Evolutionary conservation across 1,284 basidiomycete genomes (phyloP).

Genomic region (Microbotryomycetes sp.): DNA sequence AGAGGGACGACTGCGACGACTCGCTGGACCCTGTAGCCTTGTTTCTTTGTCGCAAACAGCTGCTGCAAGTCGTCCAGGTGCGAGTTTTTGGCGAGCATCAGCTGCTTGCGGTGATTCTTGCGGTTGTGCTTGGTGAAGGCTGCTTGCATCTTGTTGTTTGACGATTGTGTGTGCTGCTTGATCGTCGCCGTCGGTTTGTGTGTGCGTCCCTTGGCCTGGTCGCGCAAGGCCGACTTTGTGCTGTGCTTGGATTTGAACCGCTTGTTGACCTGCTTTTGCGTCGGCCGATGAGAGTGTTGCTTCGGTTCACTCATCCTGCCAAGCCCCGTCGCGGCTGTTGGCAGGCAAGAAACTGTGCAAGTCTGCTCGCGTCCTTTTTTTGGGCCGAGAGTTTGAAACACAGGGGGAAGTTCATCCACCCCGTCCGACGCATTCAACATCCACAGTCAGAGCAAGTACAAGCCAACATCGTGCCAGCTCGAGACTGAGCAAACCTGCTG

Average conservation of each 20-base stretch:
- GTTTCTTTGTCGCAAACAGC: constrained; percentile 41
- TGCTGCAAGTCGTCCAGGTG: constrained; percentile 49
- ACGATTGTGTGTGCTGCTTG: constrained; percentile 6
- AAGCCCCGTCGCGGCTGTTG: too few relatives aligned
- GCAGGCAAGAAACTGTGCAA: too few relatives aligned
- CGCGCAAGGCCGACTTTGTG: constrained; percentile 54
- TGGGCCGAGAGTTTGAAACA: too few relatives aligned
- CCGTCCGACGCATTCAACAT: too few relatives aligned
- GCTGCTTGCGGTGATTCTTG: constrained; percentile 70
- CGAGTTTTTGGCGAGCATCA: constrained; percentile 61
- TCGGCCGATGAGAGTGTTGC: constrained; percentile 63
- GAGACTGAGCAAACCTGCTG: too few relatives aligned
- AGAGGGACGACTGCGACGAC: constrained; percentile 56
- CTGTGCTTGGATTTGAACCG: constrained; percentile 81
- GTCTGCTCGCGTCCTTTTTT: too few relatives aligned
- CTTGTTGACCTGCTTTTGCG: constrained; percentile 89
- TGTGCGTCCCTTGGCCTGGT: constrained; percentile 27
- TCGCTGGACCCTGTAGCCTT: constrained; percentile 44
- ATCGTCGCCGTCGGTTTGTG: constrained; percentile 11
- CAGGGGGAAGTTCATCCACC: too few relatives aligned
- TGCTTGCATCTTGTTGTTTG: constrained; percentile 36
- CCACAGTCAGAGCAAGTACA: too few relatives aligned
- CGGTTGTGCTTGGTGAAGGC: constrained; percentile 62
- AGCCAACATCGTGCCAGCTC: too few relatives aligned
- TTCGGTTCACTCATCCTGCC: not conserved